phyloP scores from a whole-genome alignment of 2,329 filamentous ascomycete species.

The Ophiostoma perfectum region DNA sequence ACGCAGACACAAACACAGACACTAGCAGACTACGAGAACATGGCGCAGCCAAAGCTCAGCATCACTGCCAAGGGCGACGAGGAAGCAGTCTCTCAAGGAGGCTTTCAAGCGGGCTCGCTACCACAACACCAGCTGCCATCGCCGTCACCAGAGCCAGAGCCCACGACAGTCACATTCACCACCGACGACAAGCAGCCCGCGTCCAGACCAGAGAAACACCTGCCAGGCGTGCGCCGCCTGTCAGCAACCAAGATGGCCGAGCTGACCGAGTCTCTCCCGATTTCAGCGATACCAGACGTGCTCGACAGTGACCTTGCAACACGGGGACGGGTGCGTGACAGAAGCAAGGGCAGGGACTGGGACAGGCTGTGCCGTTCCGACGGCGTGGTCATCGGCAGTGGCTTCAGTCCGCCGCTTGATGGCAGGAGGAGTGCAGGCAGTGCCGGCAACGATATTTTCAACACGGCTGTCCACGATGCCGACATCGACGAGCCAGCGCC shows the following conservation, averaged over 20 bases:
- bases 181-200: neutral
- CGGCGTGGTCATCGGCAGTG: neutral
- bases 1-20: neutral
- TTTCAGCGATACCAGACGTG: neutral
- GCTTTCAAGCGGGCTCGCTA: too few relatives aligned
- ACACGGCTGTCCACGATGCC: neutral
- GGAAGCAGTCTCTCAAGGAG: neutral
- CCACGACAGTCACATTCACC: neutral
- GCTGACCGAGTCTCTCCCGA: neutral
- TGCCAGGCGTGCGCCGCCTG: slow-evolving; percentile 1
- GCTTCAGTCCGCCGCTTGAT: neutral
- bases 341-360: neutral
- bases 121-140: neutral
- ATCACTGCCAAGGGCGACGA: neutral
- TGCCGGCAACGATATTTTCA: neutral
- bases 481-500: neutral
- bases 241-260: neutral
- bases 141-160: neutral
- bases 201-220: neutral
- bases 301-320: neutral
- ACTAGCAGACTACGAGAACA: neutral
- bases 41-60: neutral
- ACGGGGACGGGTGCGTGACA: neutral
- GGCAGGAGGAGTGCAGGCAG: neutral
- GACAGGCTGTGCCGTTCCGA: neutral